Base-by-base conservation (phyloP, 2,329 filamentous ascomycete genomes). In the Ceratocystis cacaofunesta region DNA sequence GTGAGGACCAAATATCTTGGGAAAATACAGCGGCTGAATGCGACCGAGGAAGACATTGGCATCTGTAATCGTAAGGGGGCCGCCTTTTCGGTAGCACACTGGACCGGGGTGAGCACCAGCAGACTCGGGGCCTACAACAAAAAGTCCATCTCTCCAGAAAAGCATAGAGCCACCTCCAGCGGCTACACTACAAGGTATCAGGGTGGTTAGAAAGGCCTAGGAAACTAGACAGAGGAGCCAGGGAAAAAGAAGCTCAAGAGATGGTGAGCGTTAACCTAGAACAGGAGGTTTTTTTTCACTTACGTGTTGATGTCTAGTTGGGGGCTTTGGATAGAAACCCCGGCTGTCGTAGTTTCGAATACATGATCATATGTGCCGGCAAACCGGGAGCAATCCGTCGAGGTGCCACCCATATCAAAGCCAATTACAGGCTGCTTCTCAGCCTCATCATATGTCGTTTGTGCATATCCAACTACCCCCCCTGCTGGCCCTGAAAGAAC, bases 401-500 rank as follows among this genome's bases (percentile, higher is more conserved):
- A 92, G 0, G 92, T 96, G 10, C 68, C 68, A 46, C 69, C 78
- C 92, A 96, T 96, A 70, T 96, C 92, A 71, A 96, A 96, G 0
- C 92, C 92, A 71, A 96, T 96, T 3, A 96, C 88, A 0, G 91
- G 90, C 0, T 84, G 90, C 72, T 85, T 89, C 3, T 90, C 94
- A 62, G 87, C 79, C 0, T 87, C 82, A 69, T 96, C 92, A 73
- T 94, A 96, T 0, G 88, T 94, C 0, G 92, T 96, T 22, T 92
- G 84, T 19, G 92, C 91, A 73, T 96, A 96, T 3, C 92, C 92
- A 0, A 96, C 91, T 0, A 96, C 92, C 50, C 92, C 92, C 41
- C 91, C 92, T n/a, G 92, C 92, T 1, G 92, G 92, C 0, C 92
- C 92, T 0, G 90, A 95, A 1, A 96, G 73, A 67, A 96, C 95